Conservation (phyloP, 208 protist species). For the Kentomonas sorsogonicus region DNA sequence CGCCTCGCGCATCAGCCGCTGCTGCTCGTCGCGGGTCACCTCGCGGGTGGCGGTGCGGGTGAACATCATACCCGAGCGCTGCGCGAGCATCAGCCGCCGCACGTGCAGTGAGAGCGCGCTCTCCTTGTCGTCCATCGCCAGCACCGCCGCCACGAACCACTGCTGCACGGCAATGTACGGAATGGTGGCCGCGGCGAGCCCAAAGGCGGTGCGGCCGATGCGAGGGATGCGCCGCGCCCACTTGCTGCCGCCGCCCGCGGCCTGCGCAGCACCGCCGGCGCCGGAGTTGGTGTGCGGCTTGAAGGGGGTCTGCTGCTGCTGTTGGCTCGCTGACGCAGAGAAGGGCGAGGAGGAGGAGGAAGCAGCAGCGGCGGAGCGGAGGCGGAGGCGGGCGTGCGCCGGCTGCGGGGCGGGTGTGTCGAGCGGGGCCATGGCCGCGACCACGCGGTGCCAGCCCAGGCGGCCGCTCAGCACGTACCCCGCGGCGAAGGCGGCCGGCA, state of each 20-base stretch:
- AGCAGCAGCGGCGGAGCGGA: too few relatives aligned
- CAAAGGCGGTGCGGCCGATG: constrained; percentile 54
- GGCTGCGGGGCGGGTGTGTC: constrained; percentile 3
- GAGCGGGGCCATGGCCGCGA: constrained; percentile 39
- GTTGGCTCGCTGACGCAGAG: too few relatives aligned
- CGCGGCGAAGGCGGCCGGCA: constrained; percentile 43
- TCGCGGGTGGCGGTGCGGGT: constrained; percentile 78
- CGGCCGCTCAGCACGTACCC: constrained; percentile 56
- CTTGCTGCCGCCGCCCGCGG: constrained; percentile 13
- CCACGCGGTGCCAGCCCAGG: constrained; percentile 60
- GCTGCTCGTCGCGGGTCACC: constrained; percentile 79
- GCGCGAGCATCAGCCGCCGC: constrained; percentile 65
- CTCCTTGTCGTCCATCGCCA: constrained; percentile 61
- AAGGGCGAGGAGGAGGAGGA: too few relatives aligned
- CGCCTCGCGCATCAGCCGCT: constrained; percentile 57
- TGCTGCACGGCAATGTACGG: constrained; percentile 75
- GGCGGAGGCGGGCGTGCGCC: too few relatives aligned
- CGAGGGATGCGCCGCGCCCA: constrained; percentile 31
- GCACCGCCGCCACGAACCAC: constrained; percentile 67
- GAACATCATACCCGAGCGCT: constrained; percentile 82
- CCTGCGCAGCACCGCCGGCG: too few relatives aligned
- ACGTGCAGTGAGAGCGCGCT: constrained; percentile 74
- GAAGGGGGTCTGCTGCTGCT: too few relatives aligned
- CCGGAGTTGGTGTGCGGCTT: too few relatives aligned
- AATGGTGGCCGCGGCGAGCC: constrained; percentile 44